phyloP scores from a whole-genome alignment of 2,329 filamentous ascomycete species.

The Xylariomycetidae sp. region DNA sequence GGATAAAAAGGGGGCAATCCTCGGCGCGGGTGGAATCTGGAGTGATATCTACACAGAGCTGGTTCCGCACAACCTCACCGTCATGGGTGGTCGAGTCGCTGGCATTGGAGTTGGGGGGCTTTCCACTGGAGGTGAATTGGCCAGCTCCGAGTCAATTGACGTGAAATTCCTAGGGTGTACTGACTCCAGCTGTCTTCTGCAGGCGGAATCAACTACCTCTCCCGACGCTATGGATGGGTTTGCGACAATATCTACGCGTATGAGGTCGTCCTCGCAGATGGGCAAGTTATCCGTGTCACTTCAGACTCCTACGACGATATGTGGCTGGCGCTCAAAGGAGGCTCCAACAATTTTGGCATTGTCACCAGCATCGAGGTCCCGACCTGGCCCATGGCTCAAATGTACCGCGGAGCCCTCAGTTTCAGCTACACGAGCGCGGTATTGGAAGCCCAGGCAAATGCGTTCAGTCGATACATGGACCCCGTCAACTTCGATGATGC shows the following conservation, averaged over 20 bases:
- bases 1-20: constrained; percentile 3
- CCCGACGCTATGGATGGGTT: constrained; percentile 2
- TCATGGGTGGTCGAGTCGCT: constrained; percentile 1
- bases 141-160: no score
- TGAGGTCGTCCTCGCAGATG: constrained; percentile 3
- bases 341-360: not conserved
- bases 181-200: no score
- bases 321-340: constrained; percentile 1
- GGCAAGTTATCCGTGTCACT: constrained; percentile 2
- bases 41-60: constrained; percentile 5
- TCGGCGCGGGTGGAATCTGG: constrained; percentile 9
- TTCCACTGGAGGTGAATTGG: no score
- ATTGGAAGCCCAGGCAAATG: constrained; percentile 1
- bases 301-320: not conserved
- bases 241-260: constrained; percentile 5
- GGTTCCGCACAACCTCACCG: not conserved
- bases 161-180: no score
- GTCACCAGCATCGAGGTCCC: constrained; percentile 2
- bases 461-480: constrained; percentile 1
- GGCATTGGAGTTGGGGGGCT: not conserved
- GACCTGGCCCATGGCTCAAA: constrained; percentile 1
- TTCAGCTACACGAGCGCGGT: not conserved
- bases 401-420: constrained; percentile 1
- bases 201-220: constrained; percentile 2
- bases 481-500: constrained; percentile 4